Evolutionary conservation across 495 filamentous ascomycete genomes (phyloP).

Genomic region (Tuber melanosporum): DNA sequence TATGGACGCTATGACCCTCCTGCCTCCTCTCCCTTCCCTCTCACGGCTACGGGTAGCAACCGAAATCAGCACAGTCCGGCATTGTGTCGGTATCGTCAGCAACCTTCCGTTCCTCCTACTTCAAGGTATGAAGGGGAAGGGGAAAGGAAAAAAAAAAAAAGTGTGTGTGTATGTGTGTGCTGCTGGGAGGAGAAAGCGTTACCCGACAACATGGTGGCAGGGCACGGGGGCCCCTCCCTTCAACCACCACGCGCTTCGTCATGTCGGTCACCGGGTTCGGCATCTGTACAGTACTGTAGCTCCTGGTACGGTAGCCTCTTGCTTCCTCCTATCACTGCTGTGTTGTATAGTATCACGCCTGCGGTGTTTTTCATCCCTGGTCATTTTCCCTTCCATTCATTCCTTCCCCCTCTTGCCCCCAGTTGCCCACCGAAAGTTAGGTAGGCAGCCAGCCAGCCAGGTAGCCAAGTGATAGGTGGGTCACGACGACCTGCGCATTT

Average conservation of each 20-base stretch:
- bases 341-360: background rate
- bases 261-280: background rate
- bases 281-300: background rate
- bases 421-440: background rate
- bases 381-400: background rate
- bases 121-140: background rate
- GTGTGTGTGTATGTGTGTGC: too few relatives aligned
- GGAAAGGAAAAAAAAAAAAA: background rate
- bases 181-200: background rate
- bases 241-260: background rate
- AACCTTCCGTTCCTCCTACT: too few relatives aligned
- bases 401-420: too few relatives aligned
- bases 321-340: background rate
- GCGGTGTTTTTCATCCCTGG: background rate
- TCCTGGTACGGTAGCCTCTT: too few relatives aligned
- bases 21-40: background rate
- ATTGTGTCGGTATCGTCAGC: background rate
- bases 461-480: background rate
- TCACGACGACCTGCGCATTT: background rate
- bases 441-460: background rate
- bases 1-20: background rate
- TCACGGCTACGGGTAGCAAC: background rate
- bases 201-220: background rate
- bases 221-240: background rate
- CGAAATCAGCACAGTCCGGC: background rate